These are phyloP conservation scores for Ophiosphaerella narmari DNA, from an alignment of 2,329 filamentous ascomycete genomes.

Conservation along the genomic window DNA sequence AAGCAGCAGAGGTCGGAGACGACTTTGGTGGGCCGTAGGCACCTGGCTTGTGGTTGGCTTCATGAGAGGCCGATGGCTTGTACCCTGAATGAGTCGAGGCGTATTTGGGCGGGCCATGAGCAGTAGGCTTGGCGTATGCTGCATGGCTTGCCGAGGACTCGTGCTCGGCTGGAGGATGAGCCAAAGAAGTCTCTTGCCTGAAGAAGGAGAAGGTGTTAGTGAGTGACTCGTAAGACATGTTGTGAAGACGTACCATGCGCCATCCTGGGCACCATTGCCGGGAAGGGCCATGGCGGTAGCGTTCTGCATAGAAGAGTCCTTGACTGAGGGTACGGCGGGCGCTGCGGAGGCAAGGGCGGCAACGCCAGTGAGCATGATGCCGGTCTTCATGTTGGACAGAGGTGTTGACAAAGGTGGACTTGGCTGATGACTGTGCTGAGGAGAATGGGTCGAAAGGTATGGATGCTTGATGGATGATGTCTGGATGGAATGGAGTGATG, in stretches of 20 bases:
- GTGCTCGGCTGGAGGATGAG: not conserved
- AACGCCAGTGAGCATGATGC: constrained; percentile 13
- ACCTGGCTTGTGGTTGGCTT: not conserved
- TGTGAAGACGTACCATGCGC: constrained; percentile 2
- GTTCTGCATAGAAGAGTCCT: not conserved
- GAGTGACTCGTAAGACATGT: too few relatives aligned
- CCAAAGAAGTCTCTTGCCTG: too few relatives aligned
- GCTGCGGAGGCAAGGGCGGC: constrained; percentile 10
- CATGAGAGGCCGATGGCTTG: not conserved
- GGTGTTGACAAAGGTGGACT: not conserved
- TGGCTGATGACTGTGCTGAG: not conserved
- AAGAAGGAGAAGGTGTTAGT: too few relatives aligned
- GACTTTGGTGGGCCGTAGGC: not conserved
- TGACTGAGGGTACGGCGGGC: constrained; percentile 1
- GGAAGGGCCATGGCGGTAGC: constrained; percentile 1
- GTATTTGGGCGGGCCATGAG: not conserved
- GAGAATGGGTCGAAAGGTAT: constrained; percentile 4
- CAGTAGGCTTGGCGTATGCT: not conserved
- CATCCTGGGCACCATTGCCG: constrained; percentile 3
- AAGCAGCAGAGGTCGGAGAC: not conserved
- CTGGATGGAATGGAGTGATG: constrained; percentile 13
- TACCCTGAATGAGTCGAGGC: not conserved
- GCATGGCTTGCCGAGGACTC: not conserved
- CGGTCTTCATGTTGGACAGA: constrained; percentile 11
- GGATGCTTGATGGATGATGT: constrained; percentile 13